Evolutionary conservation across 2,329 filamentous ascomycete genomes (phyloP).

Genomic region (Ilyonectria mors-panacis): DNA sequence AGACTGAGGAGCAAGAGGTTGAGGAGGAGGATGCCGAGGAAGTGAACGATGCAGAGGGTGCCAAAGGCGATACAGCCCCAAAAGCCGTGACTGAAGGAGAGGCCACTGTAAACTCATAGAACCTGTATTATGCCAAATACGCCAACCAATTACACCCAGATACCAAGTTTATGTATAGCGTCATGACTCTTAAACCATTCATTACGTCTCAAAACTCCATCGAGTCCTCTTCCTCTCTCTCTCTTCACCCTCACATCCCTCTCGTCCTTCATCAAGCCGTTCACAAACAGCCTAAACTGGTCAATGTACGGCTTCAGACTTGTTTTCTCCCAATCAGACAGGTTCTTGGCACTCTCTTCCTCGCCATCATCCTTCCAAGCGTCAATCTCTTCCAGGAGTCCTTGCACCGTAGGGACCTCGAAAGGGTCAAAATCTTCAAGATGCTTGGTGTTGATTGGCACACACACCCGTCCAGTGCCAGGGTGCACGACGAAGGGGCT

Average conservation of each 20-base stretch:
- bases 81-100: conserved; percentile 45
- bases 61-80: conserved; percentile 37
- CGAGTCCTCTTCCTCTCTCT: conserved; percentile 66
- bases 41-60: conserved; percentile 21
- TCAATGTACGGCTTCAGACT: conserved; percentile 94
- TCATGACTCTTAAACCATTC: conserved; percentile 32
- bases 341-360: conserved; percentile 54
- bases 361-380: conserved; percentile 73
- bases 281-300: conserved; percentile 87
- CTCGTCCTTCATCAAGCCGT: conserved; percentile 83
- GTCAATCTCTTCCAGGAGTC: conserved; percentile 88
- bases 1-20: conserved; percentile 47
- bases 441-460: conserved; percentile 84
- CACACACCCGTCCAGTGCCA: conserved; percentile 93
- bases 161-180: conserved; percentile 38
- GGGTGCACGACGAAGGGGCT: conserved; percentile 97
- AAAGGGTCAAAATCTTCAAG: conserved; percentile 91
- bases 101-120: conserved; percentile 31
- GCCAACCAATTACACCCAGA: conserved; percentile 39
- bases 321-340: conserved; percentile 97
- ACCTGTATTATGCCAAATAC: conserved; percentile 36
- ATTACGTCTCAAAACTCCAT: conserved; percentile 65
- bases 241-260: conserved; percentile 69
- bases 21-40: conserved; percentile 50
- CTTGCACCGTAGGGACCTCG: conserved; percentile 88